These are phyloP conservation scores for barley (Hordeum vulgare) DNA, from an alignment of 176 grass and related monocot species.

Conservation along the genomic window MorexV3_pseudomolecules_assembly NC_058522.1:376645645-376646144, in stretches of 20 bases:
- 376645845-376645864: background rate
- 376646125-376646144: background rate
- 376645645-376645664: background rate
- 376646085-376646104: background rate
- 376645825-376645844: conserved; percentile 1
- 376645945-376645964: conserved; percentile 7
- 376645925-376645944: background rate
- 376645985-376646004: conserved; percentile 94
- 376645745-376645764: background rate
- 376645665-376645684: conserved; percentile 3
- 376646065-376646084: background rate
- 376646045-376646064: conserved; percentile 9
- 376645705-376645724: background rate
- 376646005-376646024: conserved; percentile 96
- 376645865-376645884: background rate
- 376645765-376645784: background rate
- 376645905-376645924: background rate
- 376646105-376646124: conserved; percentile 2
- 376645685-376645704: background rate
- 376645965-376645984: conserved; percentile 40
- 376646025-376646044: conserved; percentile 29
- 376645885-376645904: conserved; percentile 8
- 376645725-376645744: background rate
- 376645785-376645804: background rate
- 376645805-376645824: background rate